Evolutionary conservation across 1,284 basidiomycete genomes (phyloP).

Genomic region (Taiwanofungus camphoratus): DNA sequence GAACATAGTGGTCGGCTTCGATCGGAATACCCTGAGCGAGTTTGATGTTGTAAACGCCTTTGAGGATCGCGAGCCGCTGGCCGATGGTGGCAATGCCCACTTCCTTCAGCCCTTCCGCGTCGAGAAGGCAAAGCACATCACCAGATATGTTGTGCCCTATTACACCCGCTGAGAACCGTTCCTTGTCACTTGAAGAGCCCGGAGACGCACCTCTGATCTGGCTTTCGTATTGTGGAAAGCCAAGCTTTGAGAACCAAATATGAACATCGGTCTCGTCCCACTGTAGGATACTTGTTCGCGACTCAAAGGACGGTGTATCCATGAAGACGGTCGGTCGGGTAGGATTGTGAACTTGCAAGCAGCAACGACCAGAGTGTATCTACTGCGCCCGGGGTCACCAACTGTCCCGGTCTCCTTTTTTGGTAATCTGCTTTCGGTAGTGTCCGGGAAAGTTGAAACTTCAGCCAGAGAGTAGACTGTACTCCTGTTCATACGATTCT

Average conservation of each 20-base stretch:
- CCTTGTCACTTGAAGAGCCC: constrained; percentile 12
- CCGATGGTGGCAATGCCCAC: constrained; percentile 83
- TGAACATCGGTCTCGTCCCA: constrained; percentile 86
- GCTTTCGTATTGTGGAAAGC: constrained; percentile 76
- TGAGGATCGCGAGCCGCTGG: constrained; percentile 83
- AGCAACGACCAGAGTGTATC: constrained; percentile 10
- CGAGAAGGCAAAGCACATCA: constrained; percentile 79
- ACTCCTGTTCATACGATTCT: too few species aligned
- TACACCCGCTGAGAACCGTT: constrained; percentile 9
- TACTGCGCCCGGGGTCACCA: neutral
- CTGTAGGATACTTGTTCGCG: constrained; percentile 47
- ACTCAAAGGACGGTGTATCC: constrained; percentile 36
- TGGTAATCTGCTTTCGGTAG: too few species aligned
- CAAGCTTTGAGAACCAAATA: constrained; percentile 66
- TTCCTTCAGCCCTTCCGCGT: constrained; percentile 77
- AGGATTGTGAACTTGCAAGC: constrained; percentile 4
- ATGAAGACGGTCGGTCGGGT: constrained; percentile 17
- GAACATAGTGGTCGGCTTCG: constrained; percentile 83
- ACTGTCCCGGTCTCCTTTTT: neutral
- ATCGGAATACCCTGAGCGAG: constrained; percentile 78
- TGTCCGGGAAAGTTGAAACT: too few species aligned
- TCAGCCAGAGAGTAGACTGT: too few species aligned
- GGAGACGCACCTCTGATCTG: constrained; percentile 55
- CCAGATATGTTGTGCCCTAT: constrained; percentile 84
- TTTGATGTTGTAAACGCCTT: constrained; percentile 86